Evolutionary conservation across 495 filamentous ascomycete genomes (phyloP), one percentile per base, ranked within the genome.

Genomic region (Penicillium lagena): DNA sequence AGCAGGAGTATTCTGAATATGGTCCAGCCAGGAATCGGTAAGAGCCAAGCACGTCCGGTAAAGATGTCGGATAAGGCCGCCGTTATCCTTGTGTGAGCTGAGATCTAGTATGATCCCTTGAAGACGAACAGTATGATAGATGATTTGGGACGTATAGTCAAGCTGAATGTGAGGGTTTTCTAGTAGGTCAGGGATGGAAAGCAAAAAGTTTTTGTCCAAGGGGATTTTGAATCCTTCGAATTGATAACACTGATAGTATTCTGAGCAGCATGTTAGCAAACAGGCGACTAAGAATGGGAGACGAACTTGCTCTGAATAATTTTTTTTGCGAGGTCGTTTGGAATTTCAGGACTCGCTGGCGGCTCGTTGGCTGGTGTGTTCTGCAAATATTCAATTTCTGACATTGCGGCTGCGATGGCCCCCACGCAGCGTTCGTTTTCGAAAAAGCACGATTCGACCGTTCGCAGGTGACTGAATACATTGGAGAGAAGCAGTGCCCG

Each of bases 91-190:
- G 22, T 4, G 22, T 4, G 22, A 22, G 4, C 22, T 27, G 0
- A 42, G 12, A 13, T 48, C 41, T 11, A 51, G 9, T 13, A 57
- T 12, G 27, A 50, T 30, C 1, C 46, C 46, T 32, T 53, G 50
- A 32, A 57, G 43, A 32, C 50, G 12, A n/a, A 50, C 35, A 7
- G 40, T 48, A 36, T 53, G 49, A 22, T 54, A 51, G n/a, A 54
- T 49, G 12, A 57, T 46, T n/a, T 43, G 50, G 4, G 43, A 45
- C 4, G 54, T 53, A 9, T 9, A 27, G 30, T 54, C 51, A 2
- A 58, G 42, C 22, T 47, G 40, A 27, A 58, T 45, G 37, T 58
- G 55, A 17, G 47, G 55, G n/a, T 40, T 58, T 9, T 58, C 51
- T 4, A 54, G 30, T 15, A 58, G 31, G 9, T 58, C 55, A 8